Evolutionary conservation across 768 basidiomycete species (phyloP).

Genomic region (Calocera cornea): DNA sequence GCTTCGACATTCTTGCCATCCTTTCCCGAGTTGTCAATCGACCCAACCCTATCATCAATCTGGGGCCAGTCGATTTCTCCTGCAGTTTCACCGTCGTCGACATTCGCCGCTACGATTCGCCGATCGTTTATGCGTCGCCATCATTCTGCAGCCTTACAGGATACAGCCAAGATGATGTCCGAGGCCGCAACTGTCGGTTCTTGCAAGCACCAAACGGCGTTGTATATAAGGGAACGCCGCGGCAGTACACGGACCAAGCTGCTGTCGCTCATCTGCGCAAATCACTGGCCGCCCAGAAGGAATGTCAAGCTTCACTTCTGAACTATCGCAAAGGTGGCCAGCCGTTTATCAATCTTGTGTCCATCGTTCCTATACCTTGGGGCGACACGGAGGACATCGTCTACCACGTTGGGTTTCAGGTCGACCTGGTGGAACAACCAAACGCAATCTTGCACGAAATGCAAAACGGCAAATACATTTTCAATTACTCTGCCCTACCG

Average conservation of each 20-base stretch:
- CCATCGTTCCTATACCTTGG: conserved; percentile 72
- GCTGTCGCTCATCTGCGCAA: conserved; percentile 53
- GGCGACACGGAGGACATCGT: conserved; percentile 57
- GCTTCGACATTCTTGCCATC: conserved; percentile 78
- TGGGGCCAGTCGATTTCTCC: conserved; percentile 86
- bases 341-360: conserved; percentile 85
- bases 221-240: conserved; percentile 38
- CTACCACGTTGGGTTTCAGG: conserved; percentile 91
- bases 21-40: conserved; percentile 64
- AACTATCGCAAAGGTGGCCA: conserved; percentile 79
- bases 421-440: conserved; percentile 80
- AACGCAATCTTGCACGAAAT: conserved; percentile 69
- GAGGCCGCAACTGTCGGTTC: conserved; percentile 86
- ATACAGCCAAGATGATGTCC: conserved; percentile 57
- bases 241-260: conserved; percentile 49
- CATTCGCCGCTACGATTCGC: conserved; percentile 60
- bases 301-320: conserved; percentile 74
- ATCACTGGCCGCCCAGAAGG: conserved; percentile 56
- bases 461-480: conserved; percentile 59
- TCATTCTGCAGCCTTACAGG: conserved; percentile 62
- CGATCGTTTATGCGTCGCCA: conserved; percentile 84
- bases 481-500: conserved; percentile 35
- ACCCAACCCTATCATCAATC: conserved; percentile 53
- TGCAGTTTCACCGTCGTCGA: conserved; percentile 91
- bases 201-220: conserved; percentile 62